A percentile compares a stretch with the other conserved stretches of the same genome.
These are phyloP conservation scores for Rhododendron williamsianum DNA, from an alignment of 148 eudicot genomes.

Conservation along the genomic window DNA sequence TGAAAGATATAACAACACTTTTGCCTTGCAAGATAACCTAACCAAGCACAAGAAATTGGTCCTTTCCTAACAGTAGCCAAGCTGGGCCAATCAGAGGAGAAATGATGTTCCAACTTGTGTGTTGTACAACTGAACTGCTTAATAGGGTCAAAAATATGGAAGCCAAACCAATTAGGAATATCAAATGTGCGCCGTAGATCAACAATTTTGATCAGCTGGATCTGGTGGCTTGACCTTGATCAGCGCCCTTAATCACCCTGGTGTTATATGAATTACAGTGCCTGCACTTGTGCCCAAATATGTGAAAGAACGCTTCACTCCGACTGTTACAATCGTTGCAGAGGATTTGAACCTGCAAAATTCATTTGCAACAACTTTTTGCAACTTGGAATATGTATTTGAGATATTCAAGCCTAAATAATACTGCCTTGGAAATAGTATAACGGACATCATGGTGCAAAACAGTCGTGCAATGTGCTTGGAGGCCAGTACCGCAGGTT, in stretches of 20 bases:
- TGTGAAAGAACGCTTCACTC: conserved; percentile 60
- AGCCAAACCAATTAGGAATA: background rate
- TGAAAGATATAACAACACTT: background rate
- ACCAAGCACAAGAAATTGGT: background rate
- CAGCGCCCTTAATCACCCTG: conserved; percentile 34
- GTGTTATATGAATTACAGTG: conserved; percentile 81
- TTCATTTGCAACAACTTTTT: background rate
- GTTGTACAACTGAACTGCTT: background rate
- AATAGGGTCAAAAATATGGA: background rate
- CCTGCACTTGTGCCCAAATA: conserved; percentile 78
- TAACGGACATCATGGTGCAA: background rate
- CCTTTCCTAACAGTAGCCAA: background rate
- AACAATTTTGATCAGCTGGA: conserved; percentile 11
- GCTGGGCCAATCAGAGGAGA: background rate
- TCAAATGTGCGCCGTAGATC: background rate
- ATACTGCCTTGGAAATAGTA: background rate
- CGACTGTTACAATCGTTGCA: conserved; percentile 79
- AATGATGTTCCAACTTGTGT: background rate
- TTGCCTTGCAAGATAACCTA: background rate
- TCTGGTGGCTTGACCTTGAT: conserved; percentile 13
- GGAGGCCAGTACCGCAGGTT: background rate
- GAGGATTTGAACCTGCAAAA: conserved; percentile 55
- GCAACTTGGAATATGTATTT: background rate
- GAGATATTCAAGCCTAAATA: background rate
- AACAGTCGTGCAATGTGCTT: background rate